A percentile compares a stretch with the other conserved stretches of the same genome.
phyloP scores from a whole-genome alignment of 2,329 filamentous ascomycete genomes.

The Pleomassaria siparia region DNA sequence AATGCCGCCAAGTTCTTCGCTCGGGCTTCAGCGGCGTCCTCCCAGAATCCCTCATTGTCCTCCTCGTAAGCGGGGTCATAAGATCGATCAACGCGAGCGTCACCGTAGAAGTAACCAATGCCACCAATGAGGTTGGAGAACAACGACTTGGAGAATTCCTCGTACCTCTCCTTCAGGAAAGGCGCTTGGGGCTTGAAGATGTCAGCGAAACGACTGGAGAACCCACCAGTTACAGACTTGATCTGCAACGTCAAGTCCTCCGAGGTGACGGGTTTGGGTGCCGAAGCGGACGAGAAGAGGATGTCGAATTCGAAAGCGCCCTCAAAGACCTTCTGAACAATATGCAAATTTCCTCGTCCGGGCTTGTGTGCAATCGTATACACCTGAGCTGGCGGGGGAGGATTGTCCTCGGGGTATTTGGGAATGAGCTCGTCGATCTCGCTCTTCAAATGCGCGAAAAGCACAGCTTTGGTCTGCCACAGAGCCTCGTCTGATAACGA shows the following conservation, averaged over 20 bases:
- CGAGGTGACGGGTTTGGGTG: slow-evolving; percentile 54
- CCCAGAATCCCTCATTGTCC: slow-evolving; percentile 93
- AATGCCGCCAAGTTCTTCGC: slow-evolving; percentile 66
- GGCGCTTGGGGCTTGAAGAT: slow-evolving; percentile 74
- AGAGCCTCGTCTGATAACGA: slow-evolving; percentile 65
- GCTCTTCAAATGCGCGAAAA: slow-evolving; percentile 66
- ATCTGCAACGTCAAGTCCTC: slow-evolving; percentile 72
- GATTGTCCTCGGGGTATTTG: slow-evolving; percentile 60
- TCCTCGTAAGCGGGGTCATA: slow-evolving; percentile 93
- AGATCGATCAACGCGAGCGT: slow-evolving; percentile 85
- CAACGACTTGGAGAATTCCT: slow-evolving; percentile 81
- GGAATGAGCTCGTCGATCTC: slow-evolving; percentile 61
- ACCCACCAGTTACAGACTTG: slow-evolving; percentile 64
- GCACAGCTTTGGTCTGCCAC: slow-evolving; percentile 78
- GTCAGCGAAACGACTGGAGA: slow-evolving; percentile 72
- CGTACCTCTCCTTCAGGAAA: slow-evolving; percentile 72
- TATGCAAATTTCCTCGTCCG: slow-evolving; percentile 74
- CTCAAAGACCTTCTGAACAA: slow-evolving; percentile 89
- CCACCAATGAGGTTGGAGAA: slow-evolving; percentile 93
- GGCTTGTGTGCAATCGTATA: slow-evolving; percentile 76
- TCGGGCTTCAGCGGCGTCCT: slow-evolving; percentile 81
- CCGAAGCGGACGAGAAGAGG: slow-evolving; percentile 79
- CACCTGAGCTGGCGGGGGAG: slow-evolving; percentile 80
- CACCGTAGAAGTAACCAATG: slow-evolving; percentile 91
- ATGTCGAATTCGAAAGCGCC: slow-evolving; percentile 91